Evolutionary conservation across 352 stramenopile species (phyloP).

Genomic region (Phytophthora quininea): DNA sequence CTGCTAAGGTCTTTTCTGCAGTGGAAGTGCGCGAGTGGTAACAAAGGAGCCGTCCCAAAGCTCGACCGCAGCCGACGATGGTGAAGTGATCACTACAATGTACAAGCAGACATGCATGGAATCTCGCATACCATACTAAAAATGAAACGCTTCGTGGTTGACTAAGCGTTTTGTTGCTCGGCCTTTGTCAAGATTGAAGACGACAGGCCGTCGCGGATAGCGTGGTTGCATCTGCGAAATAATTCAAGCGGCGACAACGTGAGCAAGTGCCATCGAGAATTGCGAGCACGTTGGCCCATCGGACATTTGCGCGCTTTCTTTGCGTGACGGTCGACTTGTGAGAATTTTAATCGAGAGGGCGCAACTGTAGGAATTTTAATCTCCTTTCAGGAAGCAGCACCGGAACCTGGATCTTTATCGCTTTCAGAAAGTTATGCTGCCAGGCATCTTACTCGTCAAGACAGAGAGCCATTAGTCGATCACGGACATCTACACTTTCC

Average conservation of each 20-base stretch:
- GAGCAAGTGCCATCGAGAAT: conserved; percentile 3
- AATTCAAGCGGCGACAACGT: conserved; percentile 30
- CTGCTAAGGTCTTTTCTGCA: conserved; percentile 47
- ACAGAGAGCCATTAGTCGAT: not conserved
- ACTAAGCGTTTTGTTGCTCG: not conserved
- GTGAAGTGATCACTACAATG: not conserved
- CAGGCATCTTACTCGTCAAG: not conserved
- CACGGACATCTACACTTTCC: conserved; percentile 8
- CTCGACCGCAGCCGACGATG: conserved; percentile 4
- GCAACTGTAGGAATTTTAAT: not conserved
- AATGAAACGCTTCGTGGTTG: not conserved
- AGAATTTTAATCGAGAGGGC: not conserved
- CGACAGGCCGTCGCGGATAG: conserved; percentile 13
- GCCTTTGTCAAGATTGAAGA: not conserved
- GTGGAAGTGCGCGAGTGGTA: conserved; percentile 41
- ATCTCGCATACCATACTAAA: no score
- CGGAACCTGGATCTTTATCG: no score
- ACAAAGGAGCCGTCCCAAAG: not conserved
- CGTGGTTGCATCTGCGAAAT: conserved; percentile 32
- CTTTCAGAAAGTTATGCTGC: not conserved
- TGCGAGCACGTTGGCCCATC: not conserved
- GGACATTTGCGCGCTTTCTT: not conserved
- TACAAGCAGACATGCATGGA: not conserved
- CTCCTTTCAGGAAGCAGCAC: not conserved
- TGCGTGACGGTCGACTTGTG: not conserved